Evolutionary conservation across 208 protist genomes (phyloP).

Genomic region (Acanthamoeba castellanii): DNA sequence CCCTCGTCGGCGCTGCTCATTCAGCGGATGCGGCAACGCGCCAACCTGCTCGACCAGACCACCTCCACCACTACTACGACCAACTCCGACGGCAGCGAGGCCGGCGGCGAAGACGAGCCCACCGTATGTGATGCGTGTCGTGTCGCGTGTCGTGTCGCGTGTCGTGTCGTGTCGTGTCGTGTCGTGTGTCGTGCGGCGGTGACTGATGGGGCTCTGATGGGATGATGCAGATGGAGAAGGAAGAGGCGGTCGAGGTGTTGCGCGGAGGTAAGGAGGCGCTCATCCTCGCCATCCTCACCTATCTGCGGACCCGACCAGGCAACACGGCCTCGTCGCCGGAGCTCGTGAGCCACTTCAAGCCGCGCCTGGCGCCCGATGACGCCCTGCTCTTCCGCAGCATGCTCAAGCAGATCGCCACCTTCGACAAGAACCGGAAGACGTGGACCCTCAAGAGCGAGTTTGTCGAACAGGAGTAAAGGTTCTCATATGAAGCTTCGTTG

Average conservation of each 20-base stretch:
- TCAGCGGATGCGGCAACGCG: background rate
- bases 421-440: background rate
- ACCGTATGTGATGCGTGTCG: background rate
- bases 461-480: background rate
- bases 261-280: background rate
- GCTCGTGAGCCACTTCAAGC: constrained; percentile 7
- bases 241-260: background rate
- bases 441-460: constrained; percentile 58
- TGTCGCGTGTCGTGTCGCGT: no score
- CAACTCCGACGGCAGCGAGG: background rate
- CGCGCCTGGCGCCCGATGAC: background rate
- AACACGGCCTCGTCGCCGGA: background rate
- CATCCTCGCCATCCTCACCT: background rate
- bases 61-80: background rate
- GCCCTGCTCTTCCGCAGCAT: constrained; percentile 27
- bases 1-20: constrained; percentile 21
- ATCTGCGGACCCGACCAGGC: background rate
- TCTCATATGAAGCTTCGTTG: no score
- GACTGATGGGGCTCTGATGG: no score
- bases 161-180: no score
- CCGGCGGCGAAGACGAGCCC: background rate
- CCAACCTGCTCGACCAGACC: constrained; percentile 2
- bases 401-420: constrained; percentile 56
- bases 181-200: no score
- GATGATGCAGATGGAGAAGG: background rate